Percentiles rank a stretch among this genome's conserved stretches.
Conservation (phyloP, 768 basidiomycete genomes). For the Suillus plorans region DNA sequence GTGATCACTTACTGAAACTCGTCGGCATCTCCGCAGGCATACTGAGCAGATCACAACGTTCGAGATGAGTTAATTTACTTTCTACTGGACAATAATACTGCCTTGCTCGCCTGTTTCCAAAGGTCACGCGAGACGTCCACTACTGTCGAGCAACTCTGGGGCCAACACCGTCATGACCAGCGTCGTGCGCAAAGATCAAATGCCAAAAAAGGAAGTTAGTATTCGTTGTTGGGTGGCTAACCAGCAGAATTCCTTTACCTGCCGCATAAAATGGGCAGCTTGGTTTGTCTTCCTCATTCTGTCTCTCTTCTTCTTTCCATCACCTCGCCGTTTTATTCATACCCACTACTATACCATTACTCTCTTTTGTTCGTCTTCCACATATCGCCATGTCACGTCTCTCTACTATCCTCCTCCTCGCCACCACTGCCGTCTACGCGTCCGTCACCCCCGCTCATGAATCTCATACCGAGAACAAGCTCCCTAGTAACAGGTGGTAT, state of each 20-base stretch:
- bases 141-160: neutral
- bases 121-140: neutral
- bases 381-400: conserved; percentile 27
- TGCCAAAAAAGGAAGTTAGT: conserved; percentile 17
- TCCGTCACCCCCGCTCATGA: conserved; percentile 19
- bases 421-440: conserved; percentile 21
- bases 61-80: neutral
- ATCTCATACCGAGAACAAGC: conserved; percentile 18
- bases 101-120: neutral
- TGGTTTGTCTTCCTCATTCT: conserved; percentile 8
- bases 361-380: conserved; percentile 1
- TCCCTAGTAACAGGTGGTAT: conserved; percentile 50
- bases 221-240: conserved; percentile 23
- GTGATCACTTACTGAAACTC: neutral
- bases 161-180: neutral
- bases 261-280: conserved; percentile 26
- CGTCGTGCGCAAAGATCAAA: neutral
- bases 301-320: conserved; percentile 36
- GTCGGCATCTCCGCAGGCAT: neutral
- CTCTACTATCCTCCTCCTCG: conserved; percentile 25
- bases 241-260: conserved; percentile 16
- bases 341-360: neutral
- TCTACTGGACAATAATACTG: neutral
- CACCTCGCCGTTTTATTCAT: conserved; percentile 35
- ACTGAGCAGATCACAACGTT: neutral